Evolutionary conservation across 2,329 filamentous ascomycete species (phyloP).

Genomic region (Calonectria fujianensis): DNA sequence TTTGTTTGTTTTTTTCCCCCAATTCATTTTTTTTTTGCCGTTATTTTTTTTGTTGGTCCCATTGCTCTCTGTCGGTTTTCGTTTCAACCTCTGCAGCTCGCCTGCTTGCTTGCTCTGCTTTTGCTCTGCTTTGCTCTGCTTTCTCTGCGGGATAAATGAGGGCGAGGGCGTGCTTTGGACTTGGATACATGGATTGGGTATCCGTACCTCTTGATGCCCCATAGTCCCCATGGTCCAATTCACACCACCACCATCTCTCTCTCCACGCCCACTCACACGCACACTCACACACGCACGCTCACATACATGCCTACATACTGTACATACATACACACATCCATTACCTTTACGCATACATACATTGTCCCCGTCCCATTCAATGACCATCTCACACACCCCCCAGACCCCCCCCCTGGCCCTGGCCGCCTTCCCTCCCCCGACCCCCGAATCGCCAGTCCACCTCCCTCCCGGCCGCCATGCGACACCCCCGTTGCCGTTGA

Average conservation of each 20-base stretch:
- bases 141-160: constrained; percentile 61
- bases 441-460: constrained; percentile 29
- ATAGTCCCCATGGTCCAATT: constrained; percentile 55
- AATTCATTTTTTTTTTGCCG: constrained; percentile 40
- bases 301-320: constrained; percentile 4
- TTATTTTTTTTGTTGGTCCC: constrained; percentile 6
- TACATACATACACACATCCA: not conserved
- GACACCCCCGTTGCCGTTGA: constrained; percentile 49
- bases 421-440: constrained; percentile 28
- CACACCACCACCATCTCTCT: constrained; percentile 54
- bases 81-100: not conserved
- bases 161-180: constrained; percentile 55
- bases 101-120: constrained; percentile 23
- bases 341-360: constrained; percentile 2
- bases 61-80: constrained; percentile 4
- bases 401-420: constrained; percentile 10
- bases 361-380: constrained; percentile 15
- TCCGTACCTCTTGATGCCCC: constrained; percentile 61
- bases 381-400: constrained; percentile 39
- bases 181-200: constrained; percentile 63
- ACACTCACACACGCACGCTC: constrained; percentile 23
- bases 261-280: constrained; percentile 37
- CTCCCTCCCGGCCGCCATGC: constrained; percentile 48
- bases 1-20: constrained; percentile 49
- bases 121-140: not conserved